These are phyloP conservation scores for Cladosporium sp. DNA, from an alignment of 2,329 filamentous ascomycete species.

Conservation along the genomic window DNA sequence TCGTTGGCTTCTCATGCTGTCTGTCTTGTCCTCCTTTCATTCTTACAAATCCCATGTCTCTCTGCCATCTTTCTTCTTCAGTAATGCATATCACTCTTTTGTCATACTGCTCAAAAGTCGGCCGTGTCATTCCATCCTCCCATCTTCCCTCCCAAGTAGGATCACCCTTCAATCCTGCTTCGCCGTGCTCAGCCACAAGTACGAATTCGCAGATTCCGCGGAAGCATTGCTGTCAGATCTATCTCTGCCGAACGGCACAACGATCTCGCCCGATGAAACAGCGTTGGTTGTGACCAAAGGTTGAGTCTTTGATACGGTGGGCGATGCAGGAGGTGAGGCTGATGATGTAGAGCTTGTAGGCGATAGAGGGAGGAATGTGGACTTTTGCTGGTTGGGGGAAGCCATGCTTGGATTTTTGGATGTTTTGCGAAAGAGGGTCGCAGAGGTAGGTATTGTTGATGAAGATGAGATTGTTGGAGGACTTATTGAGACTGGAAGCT, in stretches of 20 bases:
- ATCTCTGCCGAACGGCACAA: constrained; percentile 5
- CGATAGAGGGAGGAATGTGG: neutral
- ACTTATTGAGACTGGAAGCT: neutral
- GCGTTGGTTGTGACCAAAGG: neutral
- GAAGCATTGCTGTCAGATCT: constrained; percentile 8
- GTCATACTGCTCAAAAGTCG: neutral
- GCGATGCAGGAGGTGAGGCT: neutral
- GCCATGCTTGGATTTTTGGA: neutral
- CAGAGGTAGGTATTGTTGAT: neutral
- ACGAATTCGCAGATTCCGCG: constrained; percentile 5
- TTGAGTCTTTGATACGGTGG: neutral
- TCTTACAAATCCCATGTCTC: neutral
- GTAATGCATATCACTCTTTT: neutral
- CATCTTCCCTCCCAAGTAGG: neutral
- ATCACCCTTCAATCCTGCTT: neutral
- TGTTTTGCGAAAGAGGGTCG: neutral
- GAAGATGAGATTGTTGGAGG: neutral
- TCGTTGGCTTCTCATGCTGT: neutral
- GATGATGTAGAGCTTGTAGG: neutral
- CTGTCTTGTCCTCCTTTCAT: neutral
- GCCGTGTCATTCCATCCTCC: neutral
- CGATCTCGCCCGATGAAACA: neutral
- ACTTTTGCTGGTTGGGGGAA: neutral
- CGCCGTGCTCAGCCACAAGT: constrained; percentile 6
- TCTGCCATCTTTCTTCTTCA: neutral